Conservation (phyloP, 2,329 filamentous ascomycete species). For the Aureobasidium melanogenum region DNA sequence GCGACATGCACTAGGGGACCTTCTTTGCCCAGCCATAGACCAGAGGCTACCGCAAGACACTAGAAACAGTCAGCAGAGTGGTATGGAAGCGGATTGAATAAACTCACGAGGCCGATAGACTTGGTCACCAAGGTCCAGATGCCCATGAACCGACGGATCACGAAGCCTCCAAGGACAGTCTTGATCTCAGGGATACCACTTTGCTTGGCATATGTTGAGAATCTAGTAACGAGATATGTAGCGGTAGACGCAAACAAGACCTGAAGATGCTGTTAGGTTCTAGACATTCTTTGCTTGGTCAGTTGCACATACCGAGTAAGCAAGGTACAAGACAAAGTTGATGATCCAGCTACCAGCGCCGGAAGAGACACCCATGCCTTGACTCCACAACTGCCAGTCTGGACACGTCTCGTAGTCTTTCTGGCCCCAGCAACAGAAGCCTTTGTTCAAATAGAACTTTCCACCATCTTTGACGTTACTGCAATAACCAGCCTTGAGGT, state of each 20-base stretch:
- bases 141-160: slow-evolving; percentile 80
- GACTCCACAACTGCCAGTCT: slow-evolving; percentile 82
- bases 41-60: slow-evolving; percentile 85
- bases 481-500: slow-evolving; percentile 86
- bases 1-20: slow-evolving; percentile 92
- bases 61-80: slow-evolving; percentile 30
- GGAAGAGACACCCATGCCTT: slow-evolving; percentile 58
- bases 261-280: slow-evolving; percentile 33
- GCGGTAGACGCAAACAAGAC: slow-evolving; percentile 69
- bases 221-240: slow-evolving; percentile 71
- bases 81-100: neutral
- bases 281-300: neutral
- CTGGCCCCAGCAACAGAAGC: slow-evolving; percentile 90
- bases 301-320: slow-evolving; percentile 60
- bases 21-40: slow-evolving; percentile 95
- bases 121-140: slow-evolving; percentile 85
- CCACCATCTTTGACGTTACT: slow-evolving; percentile 67
- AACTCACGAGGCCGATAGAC: slow-evolving; percentile 69
- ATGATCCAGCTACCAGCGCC: slow-evolving; percentile 66
- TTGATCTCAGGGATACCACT: slow-evolving; percentile 98
- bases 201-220: slow-evolving; percentile 81
- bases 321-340: slow-evolving; percentile 77
- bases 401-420: slow-evolving; percentile 68
- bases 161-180: slow-evolving; percentile 85
- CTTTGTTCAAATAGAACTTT: slow-evolving; percentile 81